Percentiles rank a stretch among this genome's conserved stretches.
These are phyloP conservation scores for Erythrobasidium yunnanense DNA, from an alignment of 768 basidiomycete species.

Conservation along the genomic window DNA sequence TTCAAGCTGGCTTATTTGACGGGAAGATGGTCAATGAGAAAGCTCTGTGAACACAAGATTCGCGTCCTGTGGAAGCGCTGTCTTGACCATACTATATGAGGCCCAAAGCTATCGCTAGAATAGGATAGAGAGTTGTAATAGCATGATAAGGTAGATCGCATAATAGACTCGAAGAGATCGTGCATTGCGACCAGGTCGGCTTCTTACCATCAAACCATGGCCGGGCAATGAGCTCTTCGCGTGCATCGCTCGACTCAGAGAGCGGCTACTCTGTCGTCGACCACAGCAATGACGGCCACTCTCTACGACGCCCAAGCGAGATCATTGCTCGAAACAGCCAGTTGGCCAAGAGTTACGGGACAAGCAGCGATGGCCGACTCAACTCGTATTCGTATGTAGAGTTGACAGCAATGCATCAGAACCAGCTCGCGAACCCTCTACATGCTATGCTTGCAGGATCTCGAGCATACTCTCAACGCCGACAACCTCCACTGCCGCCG, in stretches of 20 bases:
- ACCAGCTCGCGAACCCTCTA: no score
- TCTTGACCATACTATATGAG: no score
- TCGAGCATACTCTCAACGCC: not conserved
- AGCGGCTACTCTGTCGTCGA: constrained; percentile 12
- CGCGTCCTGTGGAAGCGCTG: no score
- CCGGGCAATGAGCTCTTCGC: not conserved
- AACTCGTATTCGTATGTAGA: not conserved
- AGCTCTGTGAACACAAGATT: constrained; percentile 3
- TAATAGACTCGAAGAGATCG: no score
- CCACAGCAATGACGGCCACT: not conserved
- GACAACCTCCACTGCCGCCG: not conserved
- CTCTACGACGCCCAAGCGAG: not conserved
- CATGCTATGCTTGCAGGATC: not conserved
- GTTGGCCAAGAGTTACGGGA: not conserved
- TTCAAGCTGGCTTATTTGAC: constrained; percentile 29
- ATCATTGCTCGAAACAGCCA: not conserved
- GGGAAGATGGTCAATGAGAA: constrained; percentile 17
- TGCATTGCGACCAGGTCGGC: no score
- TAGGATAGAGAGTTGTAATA: no score
- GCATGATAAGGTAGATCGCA: no score
- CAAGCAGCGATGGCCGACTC: not conserved
- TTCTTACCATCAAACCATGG: no score
- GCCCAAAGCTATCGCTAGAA: no score
- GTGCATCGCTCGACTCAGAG: constrained; percentile 2
- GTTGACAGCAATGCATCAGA: no score